These are phyloP conservation scores for Lasiosphaeriaceae sp. DNA, from an alignment of 495 filamentous ascomycete species.

Conservation along the genomic window DNA sequence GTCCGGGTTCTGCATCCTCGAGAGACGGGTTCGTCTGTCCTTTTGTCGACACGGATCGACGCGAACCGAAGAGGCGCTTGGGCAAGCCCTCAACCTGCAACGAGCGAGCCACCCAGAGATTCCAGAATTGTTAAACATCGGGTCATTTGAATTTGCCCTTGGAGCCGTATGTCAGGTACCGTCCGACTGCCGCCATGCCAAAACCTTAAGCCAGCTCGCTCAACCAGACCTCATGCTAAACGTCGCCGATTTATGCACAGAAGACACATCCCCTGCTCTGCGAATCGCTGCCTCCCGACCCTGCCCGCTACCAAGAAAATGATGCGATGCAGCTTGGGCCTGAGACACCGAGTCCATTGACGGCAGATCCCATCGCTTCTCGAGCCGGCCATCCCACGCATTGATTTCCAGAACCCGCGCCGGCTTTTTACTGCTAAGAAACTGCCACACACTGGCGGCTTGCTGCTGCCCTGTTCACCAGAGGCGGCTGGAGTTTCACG, in stretches of 20 bases:
- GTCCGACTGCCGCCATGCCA: conserved; percentile 4
- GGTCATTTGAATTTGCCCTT: neutral
- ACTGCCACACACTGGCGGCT: conserved; percentile 16
- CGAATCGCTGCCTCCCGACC: conserved; percentile 17
- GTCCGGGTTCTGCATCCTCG: no score
- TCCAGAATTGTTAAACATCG: no score
- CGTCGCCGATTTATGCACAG: conserved; percentile 29
- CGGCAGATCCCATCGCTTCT: conserved; percentile 21
- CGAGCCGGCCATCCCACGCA: conserved; percentile 23
- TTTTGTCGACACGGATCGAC: neutral
- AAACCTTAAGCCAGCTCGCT: conserved; percentile 7
- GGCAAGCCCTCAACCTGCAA: neutral
- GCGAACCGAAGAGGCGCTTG: neutral
- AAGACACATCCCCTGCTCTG: conserved; percentile 16
- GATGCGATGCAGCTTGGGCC: conserved; percentile 38
- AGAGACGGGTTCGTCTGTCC: neutral
- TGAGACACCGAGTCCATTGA: conserved; percentile 39
- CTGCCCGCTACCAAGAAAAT: conserved; percentile 24
- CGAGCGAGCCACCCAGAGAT: no score
- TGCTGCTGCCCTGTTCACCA: conserved; percentile 14
- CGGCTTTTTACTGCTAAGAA: conserved; percentile 17
- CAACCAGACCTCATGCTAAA: conserved; percentile 30
- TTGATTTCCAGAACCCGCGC: conserved; percentile 25
- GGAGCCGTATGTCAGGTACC: conserved; percentile 1
- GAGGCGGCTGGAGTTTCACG: conserved; percentile 32